A percentile compares a stretch with the other conserved stretches of the same genome.
phyloP scores from a whole-genome alignment of 2,329 filamentous ascomycete genomes.

The Coniella vitis region DNA sequence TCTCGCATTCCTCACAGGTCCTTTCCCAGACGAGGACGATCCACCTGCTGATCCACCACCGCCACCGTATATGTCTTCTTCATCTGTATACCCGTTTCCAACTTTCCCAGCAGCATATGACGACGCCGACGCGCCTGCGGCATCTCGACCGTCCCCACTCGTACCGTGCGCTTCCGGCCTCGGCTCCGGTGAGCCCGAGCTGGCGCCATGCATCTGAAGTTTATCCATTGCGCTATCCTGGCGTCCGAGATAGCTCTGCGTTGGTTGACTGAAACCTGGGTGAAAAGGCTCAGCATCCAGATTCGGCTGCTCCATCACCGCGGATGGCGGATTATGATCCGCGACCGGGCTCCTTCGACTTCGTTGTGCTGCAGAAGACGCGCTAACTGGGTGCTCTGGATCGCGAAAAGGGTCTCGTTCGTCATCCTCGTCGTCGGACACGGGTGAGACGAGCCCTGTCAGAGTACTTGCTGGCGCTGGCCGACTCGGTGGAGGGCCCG shows the following conservation, averaged over 20 bases:
- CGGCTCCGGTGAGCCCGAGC: not conserved
- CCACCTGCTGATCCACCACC: not conserved
- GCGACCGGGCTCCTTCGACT: too few relatives aligned
- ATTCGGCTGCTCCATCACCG: constrained; percentile 28
- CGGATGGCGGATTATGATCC: not conserved
- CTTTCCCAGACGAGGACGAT: constrained; percentile 11
- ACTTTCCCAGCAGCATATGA: too few relatives aligned
- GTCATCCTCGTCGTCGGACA: constrained; percentile 19
- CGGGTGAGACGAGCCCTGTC: constrained; percentile 11
- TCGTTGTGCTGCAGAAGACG: constrained; percentile 5
- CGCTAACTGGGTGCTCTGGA: constrained; percentile 17
- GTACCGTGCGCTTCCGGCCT: not conserved
- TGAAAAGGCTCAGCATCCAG: constrained; percentile 32
- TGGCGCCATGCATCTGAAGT: constrained; percentile 35
- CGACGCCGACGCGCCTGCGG: not conserved
- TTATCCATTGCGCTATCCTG: constrained; percentile 36
- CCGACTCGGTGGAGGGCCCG: constrained; percentile 3
- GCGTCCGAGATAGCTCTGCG: constrained; percentile 29
- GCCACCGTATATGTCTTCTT: constrained; percentile 7
- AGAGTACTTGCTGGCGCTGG: not conserved
- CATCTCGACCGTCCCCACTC: not conserved
- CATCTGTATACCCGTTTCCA: constrained; percentile 1
- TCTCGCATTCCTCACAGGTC: constrained; percentile 5
- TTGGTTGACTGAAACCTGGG: constrained; percentile 27
- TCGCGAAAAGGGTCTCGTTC: constrained; percentile 20